A percentile compares a stretch with the other conserved stretches of the same genome.
Conservation (phyloP, 768 basidiomycete genomes). For the Coprinopsis marcescibilis region DNA sequence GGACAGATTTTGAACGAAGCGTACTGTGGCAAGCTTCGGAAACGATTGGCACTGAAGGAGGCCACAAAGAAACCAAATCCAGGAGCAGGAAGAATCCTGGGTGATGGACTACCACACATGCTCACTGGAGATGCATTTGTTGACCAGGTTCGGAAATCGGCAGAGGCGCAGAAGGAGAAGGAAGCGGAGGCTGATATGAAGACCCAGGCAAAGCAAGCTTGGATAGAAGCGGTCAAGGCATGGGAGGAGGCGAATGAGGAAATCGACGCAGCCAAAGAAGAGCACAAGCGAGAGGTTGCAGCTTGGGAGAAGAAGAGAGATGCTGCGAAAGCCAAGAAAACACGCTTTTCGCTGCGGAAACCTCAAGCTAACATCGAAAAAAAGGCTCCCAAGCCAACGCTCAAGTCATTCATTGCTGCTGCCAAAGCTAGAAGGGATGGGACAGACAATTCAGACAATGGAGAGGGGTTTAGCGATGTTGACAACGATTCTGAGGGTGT, state of each 20-base stretch:
- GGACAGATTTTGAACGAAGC: slow-evolving; percentile 10
- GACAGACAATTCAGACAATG: background rate
- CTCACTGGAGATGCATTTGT: slow-evolving; percentile 10
- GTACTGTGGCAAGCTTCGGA: slow-evolving; percentile 8
- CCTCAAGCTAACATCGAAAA: background rate
- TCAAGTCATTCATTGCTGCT: slow-evolving; percentile 2
- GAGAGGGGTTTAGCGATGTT: background rate
- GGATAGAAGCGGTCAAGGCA: background rate
- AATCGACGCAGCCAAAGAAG: background rate
- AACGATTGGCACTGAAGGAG: slow-evolving; percentile 9
- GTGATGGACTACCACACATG: slow-evolving; percentile 11
- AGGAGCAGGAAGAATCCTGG: background rate
- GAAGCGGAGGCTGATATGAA: background rate
- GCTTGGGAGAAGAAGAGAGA: background rate
- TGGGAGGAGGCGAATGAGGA: slow-evolving; percentile 1
- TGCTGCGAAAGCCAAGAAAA: background rate
- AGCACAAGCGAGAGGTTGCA: background rate
- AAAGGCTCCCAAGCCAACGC: background rate
- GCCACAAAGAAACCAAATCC: slow-evolving; percentile 5
- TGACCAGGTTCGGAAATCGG: slow-evolving; percentile 4
- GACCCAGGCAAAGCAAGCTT: background rate
- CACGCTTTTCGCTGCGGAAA: background rate
- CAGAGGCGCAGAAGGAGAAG: slow-evolving; percentile 1
- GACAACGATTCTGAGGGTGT: background rate
- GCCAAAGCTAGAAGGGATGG: background rate